phyloP scores from a whole-genome alignment of 345 rosid species.

The Euphorbia lathyris region DNA sequence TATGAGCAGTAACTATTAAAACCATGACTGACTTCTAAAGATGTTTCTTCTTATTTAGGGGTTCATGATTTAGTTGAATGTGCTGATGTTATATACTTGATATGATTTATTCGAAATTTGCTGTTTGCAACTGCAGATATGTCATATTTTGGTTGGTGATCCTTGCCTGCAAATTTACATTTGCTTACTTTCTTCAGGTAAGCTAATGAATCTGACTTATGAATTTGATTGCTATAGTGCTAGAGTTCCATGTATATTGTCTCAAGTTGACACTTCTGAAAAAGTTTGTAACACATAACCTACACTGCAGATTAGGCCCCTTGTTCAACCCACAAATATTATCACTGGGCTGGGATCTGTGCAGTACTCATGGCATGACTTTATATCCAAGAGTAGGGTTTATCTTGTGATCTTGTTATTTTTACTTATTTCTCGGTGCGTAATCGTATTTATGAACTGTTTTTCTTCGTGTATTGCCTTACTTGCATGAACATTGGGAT shows the following conservation, averaged over 20 bases:
- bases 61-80: background rate
- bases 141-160: conserved; percentile 93
- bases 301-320: conserved; percentile 75
- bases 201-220: conserved; percentile 26
- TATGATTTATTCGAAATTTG: background rate
- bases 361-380: conserved; percentile 91
- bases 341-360: conserved; percentile 45
- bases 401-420: background rate
- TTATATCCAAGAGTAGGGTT: conserved; percentile 76
- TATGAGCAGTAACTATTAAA: background rate
- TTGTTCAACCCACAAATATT: conserved; percentile 60
- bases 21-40: background rate
- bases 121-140: conserved; percentile 51
- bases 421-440: background rate
- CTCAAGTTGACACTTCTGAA: background rate
- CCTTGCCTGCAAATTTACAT: conserved; percentile 76
- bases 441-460: background rate
- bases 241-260: background rate
- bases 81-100: background rate
- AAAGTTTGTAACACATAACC: conserved; percentile 8
- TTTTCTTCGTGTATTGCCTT: background rate
- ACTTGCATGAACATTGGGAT: background rate
- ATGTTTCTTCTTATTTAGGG: background rate
- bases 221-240: conserved; percentile 10
- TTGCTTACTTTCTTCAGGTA: conserved; percentile 98